A percentile compares a stretch with the other conserved stretches of the same genome.
phyloP scores from a whole-genome alignment of 2,329 filamentous ascomycete genomes.

The Trichophyton mentagrophytes region DNA sequence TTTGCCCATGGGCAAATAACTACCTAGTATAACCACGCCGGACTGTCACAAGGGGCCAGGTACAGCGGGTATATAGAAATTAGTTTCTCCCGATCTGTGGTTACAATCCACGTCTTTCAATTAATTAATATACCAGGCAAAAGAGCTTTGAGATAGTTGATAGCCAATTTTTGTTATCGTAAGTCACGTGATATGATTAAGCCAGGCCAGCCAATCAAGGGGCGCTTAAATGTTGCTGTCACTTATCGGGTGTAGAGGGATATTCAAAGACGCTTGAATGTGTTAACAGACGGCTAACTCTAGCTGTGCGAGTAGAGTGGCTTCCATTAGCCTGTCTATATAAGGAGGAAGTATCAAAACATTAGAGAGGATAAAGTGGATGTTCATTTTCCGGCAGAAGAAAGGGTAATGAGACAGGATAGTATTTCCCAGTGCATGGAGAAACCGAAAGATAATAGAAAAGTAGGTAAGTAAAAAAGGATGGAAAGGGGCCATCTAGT shows the following conservation, averaged over 20 bases:
- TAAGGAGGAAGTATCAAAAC: background rate
- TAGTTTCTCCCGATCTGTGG: too few species aligned
- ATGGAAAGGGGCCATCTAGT: background rate
- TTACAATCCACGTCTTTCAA: background rate
- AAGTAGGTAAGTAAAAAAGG: background rate
- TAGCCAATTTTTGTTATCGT: background rate
- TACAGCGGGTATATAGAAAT: too few species aligned
- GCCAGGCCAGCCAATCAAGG: background rate
- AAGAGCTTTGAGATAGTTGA: background rate
- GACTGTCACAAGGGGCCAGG: background rate
- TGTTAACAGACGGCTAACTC: too few species aligned
- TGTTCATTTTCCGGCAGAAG: background rate
- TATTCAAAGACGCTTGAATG: too few species aligned
- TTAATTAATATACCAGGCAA: background rate
- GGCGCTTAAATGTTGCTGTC: background rate
- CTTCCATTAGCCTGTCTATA: conserved; percentile 1
- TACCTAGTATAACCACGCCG: background rate
- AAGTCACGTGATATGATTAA: background rate
- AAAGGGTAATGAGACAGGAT: background rate
- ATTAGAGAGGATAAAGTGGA: background rate
- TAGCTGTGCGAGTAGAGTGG: background rate
- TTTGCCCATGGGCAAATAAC: background rate
- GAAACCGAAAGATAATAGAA: background rate
- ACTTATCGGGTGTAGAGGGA: background rate
- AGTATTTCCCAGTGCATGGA: background rate